A percentile compares a stretch with the other conserved stretches of the same genome.
These are phyloP conservation scores for Debaryomycetaceae sp. DNA, from an alignment of 1,139 yeast species.

Conservation along the genomic window DNA sequence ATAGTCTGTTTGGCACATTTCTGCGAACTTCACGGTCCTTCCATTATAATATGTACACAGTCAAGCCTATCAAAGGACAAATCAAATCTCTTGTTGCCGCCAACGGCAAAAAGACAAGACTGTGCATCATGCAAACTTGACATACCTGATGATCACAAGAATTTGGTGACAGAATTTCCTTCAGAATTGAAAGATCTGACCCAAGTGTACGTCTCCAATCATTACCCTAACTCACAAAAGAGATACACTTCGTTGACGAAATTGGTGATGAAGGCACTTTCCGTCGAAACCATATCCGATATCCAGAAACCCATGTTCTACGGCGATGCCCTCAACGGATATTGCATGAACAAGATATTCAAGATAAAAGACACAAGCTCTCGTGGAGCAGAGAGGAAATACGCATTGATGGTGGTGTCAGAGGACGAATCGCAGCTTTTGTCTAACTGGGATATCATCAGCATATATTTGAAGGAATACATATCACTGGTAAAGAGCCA, in stretches of 20 bases:
- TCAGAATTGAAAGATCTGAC: slow-evolving; percentile 14
- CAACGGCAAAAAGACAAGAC: slow-evolving; percentile 39
- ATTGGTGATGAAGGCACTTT: slow-evolving; percentile 60
- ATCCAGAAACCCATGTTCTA: slow-evolving; percentile 65
- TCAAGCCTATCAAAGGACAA: slow-evolving; percentile 10
- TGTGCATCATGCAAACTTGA: slow-evolving; percentile 58
- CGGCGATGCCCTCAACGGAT: slow-evolving; percentile 68
- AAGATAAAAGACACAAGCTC: slow-evolving; percentile 68
- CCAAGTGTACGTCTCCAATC: slow-evolving; percentile 45
- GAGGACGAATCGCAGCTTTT: slow-evolving; percentile 55
- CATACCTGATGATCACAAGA: slow-evolving; percentile 40
- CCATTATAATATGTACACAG: slow-evolving; percentile 73
- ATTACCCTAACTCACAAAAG: slow-evolving; percentile 58
- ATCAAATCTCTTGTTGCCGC: slow-evolving; percentile 16
- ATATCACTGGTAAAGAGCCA: slow-evolving; percentile 46
- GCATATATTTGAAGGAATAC: slow-evolving; percentile 48
- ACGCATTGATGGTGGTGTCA: slow-evolving; percentile 59
- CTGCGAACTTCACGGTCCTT: slow-evolving; percentile 86
- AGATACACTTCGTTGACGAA: slow-evolving; percentile 56
- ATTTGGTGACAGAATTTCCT: slow-evolving; percentile 19
- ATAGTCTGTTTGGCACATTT: slow-evolving; percentile 71
- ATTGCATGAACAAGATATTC: slow-evolving; percentile 64
- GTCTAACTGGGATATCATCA: slow-evolving; percentile 56
- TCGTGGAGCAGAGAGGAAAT: slow-evolving; percentile 75
- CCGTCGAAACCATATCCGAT: slow-evolving; percentile 71